Evolutionary conservation across 2,329 filamentous ascomycete genomes (phyloP).

Genomic region (Aureobasidium sp.): DNA sequence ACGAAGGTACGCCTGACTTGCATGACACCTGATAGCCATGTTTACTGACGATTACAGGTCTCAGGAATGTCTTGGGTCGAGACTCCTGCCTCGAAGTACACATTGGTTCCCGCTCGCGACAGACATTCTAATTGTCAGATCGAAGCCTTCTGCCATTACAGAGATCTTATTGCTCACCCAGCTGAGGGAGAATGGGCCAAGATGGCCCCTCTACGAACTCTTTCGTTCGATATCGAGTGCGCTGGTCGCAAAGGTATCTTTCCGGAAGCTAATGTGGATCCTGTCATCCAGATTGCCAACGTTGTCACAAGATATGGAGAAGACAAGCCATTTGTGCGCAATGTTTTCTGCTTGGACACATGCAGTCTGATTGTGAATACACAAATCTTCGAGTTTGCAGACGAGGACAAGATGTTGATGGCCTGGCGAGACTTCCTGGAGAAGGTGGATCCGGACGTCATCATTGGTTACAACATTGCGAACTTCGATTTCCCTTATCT

Average conservation of each 20-base stretch:
- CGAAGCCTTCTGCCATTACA: conserved; percentile 78
- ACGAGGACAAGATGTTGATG: conserved; percentile 84
- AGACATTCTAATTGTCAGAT: conserved; percentile 93
- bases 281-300: conserved; percentile 97
- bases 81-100: conserved; percentile 66
- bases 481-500: conserved; percentile 99
- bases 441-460: conserved; percentile 89
- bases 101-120: conserved; percentile 57
- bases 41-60: conserved; percentile 46
- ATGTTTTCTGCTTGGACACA: conserved; percentile 90
- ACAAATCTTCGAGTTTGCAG: conserved; percentile 74
- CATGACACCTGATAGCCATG: not conserved
- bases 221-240: conserved; percentile 98
- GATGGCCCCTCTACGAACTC: conserved; percentile 85
- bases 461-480: conserved; percentile 97
- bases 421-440: conserved; percentile 87
- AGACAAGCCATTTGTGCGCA: conserved; percentile 88
- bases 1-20: conserved; percentile 55
- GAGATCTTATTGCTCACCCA: conserved; percentile 76
- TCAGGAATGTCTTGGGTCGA: conserved; percentile 98
- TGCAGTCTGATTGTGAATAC: conserved; percentile 94
- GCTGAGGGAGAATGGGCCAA: conserved; percentile 94
- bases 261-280: conserved; percentile 83
- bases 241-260: conserved; percentile 97
- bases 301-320: conserved; percentile 93